phyloP scores from a whole-genome alignment of 1,284 basidiomycete genomes.

The Apiotrichum gamsii region DNA sequence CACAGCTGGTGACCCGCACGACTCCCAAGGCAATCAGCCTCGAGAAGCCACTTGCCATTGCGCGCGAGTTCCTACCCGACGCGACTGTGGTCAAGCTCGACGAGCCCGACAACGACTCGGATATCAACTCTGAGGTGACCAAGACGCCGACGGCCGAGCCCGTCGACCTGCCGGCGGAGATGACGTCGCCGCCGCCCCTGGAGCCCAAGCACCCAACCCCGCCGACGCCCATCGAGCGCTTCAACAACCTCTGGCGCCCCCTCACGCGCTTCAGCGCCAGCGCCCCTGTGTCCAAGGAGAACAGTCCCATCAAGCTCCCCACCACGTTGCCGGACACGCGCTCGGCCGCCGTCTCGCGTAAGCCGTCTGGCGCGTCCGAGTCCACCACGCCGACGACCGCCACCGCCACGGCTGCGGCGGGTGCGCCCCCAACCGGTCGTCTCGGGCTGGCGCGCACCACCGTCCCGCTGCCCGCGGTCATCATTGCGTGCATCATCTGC shows the following conservation, averaged over 20 bases:
- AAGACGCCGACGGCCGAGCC: slow-evolving; percentile 19
- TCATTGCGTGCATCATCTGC: slow-evolving; percentile 76
- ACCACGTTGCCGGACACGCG: slow-evolving; percentile 2
- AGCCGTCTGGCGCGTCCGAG: slow-evolving; percentile 22
- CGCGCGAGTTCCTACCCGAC: slow-evolving; percentile 25
- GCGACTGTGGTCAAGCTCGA: not conserved
- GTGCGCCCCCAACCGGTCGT: slow-evolving; percentile 1
- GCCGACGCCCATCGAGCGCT: slow-evolving; percentile 4
- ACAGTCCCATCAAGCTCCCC: slow-evolving; percentile 8
- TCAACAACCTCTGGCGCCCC: slow-evolving; percentile 19
- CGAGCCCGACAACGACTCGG: slow-evolving; percentile 9
- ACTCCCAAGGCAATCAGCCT: slow-evolving; percentile 15
- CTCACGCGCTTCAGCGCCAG: slow-evolving; percentile 10
- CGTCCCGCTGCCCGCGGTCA: slow-evolving; percentile 50
- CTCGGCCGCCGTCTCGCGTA: not conserved
- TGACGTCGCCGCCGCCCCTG: not conserved
- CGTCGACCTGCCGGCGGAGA: slow-evolving; percentile 3
- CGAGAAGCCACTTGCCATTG: slow-evolving; percentile 33
- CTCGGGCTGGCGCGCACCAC: slow-evolving; percentile 2
- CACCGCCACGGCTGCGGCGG: not conserved
- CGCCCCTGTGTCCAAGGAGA: slow-evolving; percentile 12
- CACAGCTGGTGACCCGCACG: slow-evolving; percentile 28
- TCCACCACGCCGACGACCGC: slow-evolving; percentile 20
- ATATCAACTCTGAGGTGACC: slow-evolving; percentile 9
- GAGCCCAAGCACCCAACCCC: slow-evolving; percentile 2